Percentiles rank a stretch among this genome's conserved stretches.
phyloP scores from a whole-genome alignment of 768 basidiomycete genomes.

The Boletus rubroflammeus region DNA sequence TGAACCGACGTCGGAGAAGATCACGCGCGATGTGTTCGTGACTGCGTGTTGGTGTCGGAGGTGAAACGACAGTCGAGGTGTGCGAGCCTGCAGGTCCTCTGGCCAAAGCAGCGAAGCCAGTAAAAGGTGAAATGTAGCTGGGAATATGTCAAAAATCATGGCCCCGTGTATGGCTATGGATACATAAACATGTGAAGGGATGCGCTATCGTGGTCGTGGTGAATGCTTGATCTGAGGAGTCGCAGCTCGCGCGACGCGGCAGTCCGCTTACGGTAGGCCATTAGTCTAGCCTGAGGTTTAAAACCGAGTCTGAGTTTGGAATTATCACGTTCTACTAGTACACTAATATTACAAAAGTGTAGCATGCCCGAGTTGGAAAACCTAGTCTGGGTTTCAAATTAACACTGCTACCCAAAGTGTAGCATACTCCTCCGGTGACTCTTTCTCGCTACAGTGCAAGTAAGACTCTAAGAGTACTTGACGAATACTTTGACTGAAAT shows the following conservation, averaged over 20 bases:
- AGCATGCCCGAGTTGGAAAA: too few relatives aligned
- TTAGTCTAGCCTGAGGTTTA: too few relatives aligned
- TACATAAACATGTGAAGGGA: not conserved
- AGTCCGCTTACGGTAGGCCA: too few relatives aligned
- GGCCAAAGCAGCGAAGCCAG: conserved; percentile 42
- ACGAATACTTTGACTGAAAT: not conserved
- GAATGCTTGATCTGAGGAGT: too few relatives aligned
- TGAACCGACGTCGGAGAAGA: conserved; percentile 53
- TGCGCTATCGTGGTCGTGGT: not conserved
- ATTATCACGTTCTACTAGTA: too few relatives aligned
- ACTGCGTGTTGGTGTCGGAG: conserved; percentile 65
- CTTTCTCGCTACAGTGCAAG: not conserved
- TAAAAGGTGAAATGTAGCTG: conserved; percentile 40
- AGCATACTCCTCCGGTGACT: too few relatives aligned
- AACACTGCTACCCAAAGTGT: too few relatives aligned
- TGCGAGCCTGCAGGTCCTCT: conserved; percentile 29
- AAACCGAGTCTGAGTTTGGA: too few relatives aligned
- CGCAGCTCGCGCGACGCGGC: too few relatives aligned
- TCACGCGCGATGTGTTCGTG: conserved; percentile 48
- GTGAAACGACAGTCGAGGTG: conserved; percentile 48
- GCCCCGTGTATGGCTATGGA: not conserved
- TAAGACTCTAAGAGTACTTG: not conserved
- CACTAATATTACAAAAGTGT: too few relatives aligned
- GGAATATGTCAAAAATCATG: conserved; percentile 31
- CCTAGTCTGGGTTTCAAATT: too few relatives aligned